Evolutionary conservation across 83 land plant species (phyloP).

Genomic region (Thuja plicata): DNA sequence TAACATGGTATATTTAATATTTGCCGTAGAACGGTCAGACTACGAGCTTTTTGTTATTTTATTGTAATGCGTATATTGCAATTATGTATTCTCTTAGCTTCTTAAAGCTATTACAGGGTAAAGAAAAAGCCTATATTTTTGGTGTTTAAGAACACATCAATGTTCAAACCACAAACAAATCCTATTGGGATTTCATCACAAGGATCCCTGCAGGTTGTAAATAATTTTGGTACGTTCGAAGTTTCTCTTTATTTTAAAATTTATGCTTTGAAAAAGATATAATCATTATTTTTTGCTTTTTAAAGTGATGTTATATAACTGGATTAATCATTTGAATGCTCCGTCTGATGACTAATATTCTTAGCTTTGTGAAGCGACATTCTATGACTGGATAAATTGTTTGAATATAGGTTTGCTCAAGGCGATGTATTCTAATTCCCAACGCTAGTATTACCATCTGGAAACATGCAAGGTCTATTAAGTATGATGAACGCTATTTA

Average conservation of each 20-base stretch:
- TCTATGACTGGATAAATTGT: too few species aligned
- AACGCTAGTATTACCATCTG: too few species aligned
- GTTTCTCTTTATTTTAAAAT: background rate
- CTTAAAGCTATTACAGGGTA: background rate
- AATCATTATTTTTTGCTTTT: background rate
- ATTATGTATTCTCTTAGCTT: background rate
- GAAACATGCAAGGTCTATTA: background rate
- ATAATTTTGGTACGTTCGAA: background rate
- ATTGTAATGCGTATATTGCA: background rate
- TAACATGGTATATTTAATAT: too few species aligned
- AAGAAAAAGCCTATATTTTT: background rate
- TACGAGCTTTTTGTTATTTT: background rate
- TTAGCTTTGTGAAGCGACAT: too few species aligned
- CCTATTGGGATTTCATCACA: background rate
- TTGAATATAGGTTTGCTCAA: too few species aligned
- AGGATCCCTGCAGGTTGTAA: background rate
- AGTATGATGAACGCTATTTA: background rate
- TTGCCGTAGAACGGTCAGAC: too few species aligned
- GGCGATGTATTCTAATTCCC: too few species aligned
- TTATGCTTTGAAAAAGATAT: background rate
- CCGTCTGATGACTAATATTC: background rate
- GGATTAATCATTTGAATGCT: too few species aligned
- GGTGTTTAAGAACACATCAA: background rate
- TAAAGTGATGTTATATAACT: background rate
- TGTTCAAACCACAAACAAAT: background rate